Percentiles rank a stretch among this genome's conserved stretches.
Conservation (phyloP, 108 stramenopile genomes). For the Craspedostauros australis region DNA sequence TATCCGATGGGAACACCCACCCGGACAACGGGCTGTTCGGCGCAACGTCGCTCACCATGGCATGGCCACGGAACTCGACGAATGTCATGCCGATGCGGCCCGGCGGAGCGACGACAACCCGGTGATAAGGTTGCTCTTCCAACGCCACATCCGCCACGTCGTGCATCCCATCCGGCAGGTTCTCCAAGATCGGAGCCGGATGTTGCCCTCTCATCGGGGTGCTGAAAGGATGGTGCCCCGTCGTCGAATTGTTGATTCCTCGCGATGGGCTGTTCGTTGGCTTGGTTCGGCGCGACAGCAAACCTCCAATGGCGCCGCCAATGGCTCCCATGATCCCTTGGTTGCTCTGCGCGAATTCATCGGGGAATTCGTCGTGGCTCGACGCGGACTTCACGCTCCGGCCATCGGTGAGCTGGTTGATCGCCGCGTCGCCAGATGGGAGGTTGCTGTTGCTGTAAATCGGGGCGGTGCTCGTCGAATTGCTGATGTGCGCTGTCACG, state of each 20-base stretch:
- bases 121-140: constrained; percentile 59
- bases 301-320: constrained; percentile 64
- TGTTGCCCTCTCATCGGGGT: constrained; percentile 16
- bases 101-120: constrained; percentile 77
- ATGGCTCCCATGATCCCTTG: constrained; percentile 62
- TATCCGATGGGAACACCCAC: constrained; percentile 77
- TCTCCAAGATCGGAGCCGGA: constrained; percentile 4
- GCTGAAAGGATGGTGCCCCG: constrained; percentile 5
- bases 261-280: neutral
- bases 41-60: constrained; percentile 76
- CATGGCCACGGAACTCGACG: constrained; percentile 79
- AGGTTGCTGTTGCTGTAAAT: constrained; percentile 7
- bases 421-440: constrained; percentile 13
- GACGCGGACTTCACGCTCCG: constrained; percentile 3
- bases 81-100: constrained; percentile 83
- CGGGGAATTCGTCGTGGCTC: constrained; percentile 8
- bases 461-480: constrained; percentile 6
- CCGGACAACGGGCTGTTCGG: constrained; percentile 63
- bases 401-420: constrained; percentile 14
- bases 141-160: constrained; percentile 12
- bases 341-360: constrained; percentile 6
- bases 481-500: constrained; percentile 23
- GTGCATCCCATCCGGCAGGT: neutral
- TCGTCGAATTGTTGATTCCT: neutral
- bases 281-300: constrained; percentile 41